Evolutionary conservation across 495 filamentous ascomycete genomes (phyloP).

Genomic region (Hapsidospora chrysogenum): DNA sequence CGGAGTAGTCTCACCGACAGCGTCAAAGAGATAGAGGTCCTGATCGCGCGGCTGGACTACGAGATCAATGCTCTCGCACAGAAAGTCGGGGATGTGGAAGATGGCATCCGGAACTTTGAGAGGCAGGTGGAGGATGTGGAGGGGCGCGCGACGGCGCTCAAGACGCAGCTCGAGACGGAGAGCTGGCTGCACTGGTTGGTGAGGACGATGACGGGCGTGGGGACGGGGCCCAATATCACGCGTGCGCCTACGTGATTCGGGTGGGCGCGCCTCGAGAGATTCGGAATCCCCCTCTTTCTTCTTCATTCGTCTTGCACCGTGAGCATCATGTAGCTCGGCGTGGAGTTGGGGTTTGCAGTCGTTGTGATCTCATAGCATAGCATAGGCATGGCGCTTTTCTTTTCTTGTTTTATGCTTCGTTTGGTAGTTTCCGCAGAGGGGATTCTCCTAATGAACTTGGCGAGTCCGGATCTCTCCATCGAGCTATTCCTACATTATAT

Average conservation of each 20-base stretch:
- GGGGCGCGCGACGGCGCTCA: slow-evolving; percentile 51
- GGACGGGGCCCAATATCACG: slow-evolving; percentile 36
- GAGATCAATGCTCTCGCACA: slow-evolving; percentile 68
- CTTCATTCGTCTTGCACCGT: neutral
- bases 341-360: neutral
- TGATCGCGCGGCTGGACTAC: slow-evolving; percentile 85
- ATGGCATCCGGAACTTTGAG: slow-evolving; percentile 65
- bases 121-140: slow-evolving; percentile 68
- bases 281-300: too few relatives aligned
- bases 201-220: slow-evolving; percentile 40
- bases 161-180: slow-evolving; percentile 43
- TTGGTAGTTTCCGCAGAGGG: slow-evolving; percentile 1
- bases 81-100: slow-evolving; percentile 78
- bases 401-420: neutral
- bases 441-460: neutral
- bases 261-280: neutral
- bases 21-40: slow-evolving; percentile 64
- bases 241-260: slow-evolving; percentile 3
- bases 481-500: neutral
- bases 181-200: slow-evolving; percentile 43
- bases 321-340: neutral
- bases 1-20: slow-evolving; percentile 49
- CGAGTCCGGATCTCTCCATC: neutral
- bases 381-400: neutral
- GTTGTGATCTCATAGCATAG: neutral